A percentile compares a stretch with the other conserved stretches of the same genome.
Conservation (phyloP, 176 grass and related monocot genomes). For the Leersia perrieri region DNA sequence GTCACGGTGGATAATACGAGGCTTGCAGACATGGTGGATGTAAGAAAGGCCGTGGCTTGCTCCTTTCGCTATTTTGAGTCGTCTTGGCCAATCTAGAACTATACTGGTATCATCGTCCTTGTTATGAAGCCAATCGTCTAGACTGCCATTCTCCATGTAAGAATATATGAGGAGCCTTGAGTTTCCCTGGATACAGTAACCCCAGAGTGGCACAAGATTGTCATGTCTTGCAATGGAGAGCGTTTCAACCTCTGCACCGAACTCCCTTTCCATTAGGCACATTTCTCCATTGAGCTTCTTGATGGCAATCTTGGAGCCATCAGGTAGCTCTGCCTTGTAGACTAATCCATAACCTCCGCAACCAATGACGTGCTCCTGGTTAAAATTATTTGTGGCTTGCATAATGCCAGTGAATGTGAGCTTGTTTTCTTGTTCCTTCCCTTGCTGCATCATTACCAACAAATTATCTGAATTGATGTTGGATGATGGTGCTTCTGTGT, state of each 20-base stretch:
- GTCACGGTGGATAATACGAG: constrained; percentile 59
- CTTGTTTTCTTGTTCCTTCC: constrained; percentile 16
- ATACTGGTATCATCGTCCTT: constrained; percentile 22
- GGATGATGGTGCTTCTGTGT: neutral
- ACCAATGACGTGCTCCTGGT: constrained; percentile 55
- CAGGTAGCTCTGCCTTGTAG: constrained; percentile 50
- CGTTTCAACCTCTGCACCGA: constrained; percentile 63
- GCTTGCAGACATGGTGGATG: constrained; percentile 61
- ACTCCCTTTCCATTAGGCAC: constrained; percentile 60
- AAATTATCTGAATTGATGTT: neutral
- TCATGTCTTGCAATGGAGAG: constrained; percentile 59
- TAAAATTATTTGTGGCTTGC: constrained; percentile 68
- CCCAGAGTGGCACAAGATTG: constrained; percentile 58
- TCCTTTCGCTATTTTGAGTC: constrained; percentile 51
- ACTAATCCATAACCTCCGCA: constrained; percentile 73
- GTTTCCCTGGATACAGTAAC: constrained; percentile 50
- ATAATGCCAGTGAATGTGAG: constrained; percentile 49
- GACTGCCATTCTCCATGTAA: constrained; percentile 67
- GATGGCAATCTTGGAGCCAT: constrained; percentile 54
- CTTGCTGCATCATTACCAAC: neutral
- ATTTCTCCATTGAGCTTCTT: constrained; percentile 62
- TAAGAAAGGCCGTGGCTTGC: constrained; percentile 44
- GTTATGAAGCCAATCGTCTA: constrained; percentile 77
- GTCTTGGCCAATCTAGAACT: constrained; percentile 42
- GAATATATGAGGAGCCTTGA: constrained; percentile 61